Conservation (phyloP, 148 eudicot genomes). For the Chenopodium suecicum region DNA sequence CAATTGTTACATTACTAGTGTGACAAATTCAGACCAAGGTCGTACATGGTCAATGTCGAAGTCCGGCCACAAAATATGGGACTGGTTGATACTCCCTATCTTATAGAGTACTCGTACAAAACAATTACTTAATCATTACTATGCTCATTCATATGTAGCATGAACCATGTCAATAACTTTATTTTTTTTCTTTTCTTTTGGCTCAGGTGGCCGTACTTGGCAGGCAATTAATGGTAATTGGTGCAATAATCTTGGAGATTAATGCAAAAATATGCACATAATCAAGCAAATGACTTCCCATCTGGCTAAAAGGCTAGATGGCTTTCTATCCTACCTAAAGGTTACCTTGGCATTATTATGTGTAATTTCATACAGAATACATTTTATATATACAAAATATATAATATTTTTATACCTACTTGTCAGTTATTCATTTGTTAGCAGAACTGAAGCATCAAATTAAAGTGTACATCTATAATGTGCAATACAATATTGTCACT, state of each 20-base stretch:
- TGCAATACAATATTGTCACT: background rate
- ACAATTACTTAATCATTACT: too few relatives aligned
- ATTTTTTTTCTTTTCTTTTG: too few relatives aligned
- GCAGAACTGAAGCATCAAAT: slow-evolving; percentile 12
- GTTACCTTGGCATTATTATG: slow-evolving; percentile 1
- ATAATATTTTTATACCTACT: background rate
- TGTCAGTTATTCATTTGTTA: background rate
- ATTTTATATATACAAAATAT: background rate
- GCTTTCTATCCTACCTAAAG: slow-evolving; percentile 31
- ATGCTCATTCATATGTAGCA: too few relatives aligned
- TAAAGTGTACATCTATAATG: background rate
- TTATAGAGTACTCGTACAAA: too few relatives aligned
- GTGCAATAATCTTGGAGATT: background rate
- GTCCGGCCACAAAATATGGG: too few relatives aligned
- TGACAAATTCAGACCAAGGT: too few relatives aligned
- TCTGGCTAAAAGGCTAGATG: slow-evolving; percentile 28
- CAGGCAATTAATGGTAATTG: background rate
- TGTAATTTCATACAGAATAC: background rate
- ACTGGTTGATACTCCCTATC: too few relatives aligned
- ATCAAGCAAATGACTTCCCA: slow-evolving; percentile 24
- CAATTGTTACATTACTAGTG: too few relatives aligned
- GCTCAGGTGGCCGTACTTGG: slow-evolving; percentile 2
- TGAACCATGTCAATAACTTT: too few relatives aligned
- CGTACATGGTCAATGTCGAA: too few relatives aligned
- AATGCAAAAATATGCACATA: background rate